Conservation (phyloP, 2,329 filamentous ascomycete species). For the Colletotrichum tabaci region DNA sequence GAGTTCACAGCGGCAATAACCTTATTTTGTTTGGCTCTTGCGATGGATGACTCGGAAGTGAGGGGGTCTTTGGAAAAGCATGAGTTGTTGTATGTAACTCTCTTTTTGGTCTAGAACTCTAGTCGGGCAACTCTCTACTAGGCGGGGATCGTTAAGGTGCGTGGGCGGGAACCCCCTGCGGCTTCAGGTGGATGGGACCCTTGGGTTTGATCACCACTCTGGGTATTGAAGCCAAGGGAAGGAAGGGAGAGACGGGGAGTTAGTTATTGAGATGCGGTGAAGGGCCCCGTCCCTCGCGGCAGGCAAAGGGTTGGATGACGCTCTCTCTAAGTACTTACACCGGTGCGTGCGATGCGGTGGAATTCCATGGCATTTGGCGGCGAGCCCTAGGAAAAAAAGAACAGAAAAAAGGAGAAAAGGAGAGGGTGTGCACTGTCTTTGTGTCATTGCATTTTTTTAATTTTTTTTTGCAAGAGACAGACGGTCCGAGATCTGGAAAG, state of each 20-base stretch:
- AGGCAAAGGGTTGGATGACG: background rate
- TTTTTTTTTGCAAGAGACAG: background rate
- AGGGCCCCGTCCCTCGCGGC: constrained; percentile 6
- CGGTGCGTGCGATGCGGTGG: background rate
- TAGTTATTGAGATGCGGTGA: background rate
- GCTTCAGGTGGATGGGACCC: constrained; percentile 21
- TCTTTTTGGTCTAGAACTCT: constrained; percentile 1
- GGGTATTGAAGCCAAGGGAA: constrained; percentile 1
- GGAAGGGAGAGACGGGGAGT: background rate
- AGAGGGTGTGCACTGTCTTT: background rate
- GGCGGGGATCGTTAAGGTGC: background rate
- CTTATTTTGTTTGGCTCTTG: background rate
- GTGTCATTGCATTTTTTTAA: background rate
- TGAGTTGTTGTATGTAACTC: constrained; percentile 1
- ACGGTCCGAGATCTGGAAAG: constrained; percentile 13
- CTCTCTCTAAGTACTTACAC: background rate
- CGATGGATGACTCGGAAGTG: constrained; percentile 19
- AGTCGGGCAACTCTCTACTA: background rate
- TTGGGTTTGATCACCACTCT: constrained; percentile 28
- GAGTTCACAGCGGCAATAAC: background rate
- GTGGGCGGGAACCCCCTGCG: constrained; percentile 18
- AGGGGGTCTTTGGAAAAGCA: background rate
- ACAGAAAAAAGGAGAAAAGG: background rate
- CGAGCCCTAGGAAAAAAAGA: background rate
- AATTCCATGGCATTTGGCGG: constrained; percentile 17